Percentiles rank a stretch among this genome's conserved stretches.
These are phyloP conservation scores for Withania somnifera DNA, from an alignment of 305 asterid species.

Conservation along the genomic window DNA sequence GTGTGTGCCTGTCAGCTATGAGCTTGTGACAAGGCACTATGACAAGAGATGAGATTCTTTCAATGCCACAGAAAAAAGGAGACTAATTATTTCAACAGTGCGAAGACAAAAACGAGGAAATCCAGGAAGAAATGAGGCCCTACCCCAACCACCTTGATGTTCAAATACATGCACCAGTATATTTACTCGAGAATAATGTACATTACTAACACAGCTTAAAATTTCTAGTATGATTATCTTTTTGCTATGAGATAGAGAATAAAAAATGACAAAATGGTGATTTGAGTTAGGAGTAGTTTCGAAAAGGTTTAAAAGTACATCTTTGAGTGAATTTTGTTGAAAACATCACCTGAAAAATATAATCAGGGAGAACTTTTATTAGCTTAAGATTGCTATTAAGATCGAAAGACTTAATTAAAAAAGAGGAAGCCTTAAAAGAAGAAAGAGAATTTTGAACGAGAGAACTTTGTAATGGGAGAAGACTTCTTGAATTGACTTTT, in stretches of 20 bases:
- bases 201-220: not conserved
- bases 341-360: too few species aligned
- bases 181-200: not conserved
- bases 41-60: not conserved
- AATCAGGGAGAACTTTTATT: too few species aligned
- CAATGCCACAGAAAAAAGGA: not conserved
- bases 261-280: not conserved
- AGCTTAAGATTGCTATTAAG: too few species aligned
- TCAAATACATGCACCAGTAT: not conserved
- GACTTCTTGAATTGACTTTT: too few species aligned
- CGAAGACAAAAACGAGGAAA: not conserved
- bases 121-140: not conserved
- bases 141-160: not conserved
- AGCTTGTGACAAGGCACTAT: not conserved
- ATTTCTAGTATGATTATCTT: not conserved
- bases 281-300: not conserved
- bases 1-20: not conserved
- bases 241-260: not conserved
- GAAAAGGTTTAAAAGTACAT: not conserved
- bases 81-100: not conserved
- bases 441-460: too few species aligned
- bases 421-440: too few species aligned
- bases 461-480: too few species aligned
- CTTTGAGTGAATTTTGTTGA: not conserved
- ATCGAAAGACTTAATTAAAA: too few species aligned